These are phyloP conservation scores for Apiospora aurea DNA, from an alignment of 2,329 filamentous ascomycete genomes.

Conservation along the genomic window DNA sequence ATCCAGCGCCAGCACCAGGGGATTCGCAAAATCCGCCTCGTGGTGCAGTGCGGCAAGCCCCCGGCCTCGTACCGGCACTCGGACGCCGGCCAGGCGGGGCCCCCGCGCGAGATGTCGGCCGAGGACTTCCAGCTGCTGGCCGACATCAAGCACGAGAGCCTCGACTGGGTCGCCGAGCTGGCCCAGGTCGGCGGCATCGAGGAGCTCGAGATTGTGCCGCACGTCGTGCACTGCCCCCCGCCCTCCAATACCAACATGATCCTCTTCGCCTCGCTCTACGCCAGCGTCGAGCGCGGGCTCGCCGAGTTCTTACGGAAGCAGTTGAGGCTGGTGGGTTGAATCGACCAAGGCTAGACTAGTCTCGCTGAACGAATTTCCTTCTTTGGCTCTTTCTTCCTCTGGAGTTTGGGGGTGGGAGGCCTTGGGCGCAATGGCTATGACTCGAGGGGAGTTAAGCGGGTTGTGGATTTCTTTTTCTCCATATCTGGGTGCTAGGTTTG, in stretches of 20 bases:
- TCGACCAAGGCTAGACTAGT: too few relatives aligned
- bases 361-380: too few relatives aligned
- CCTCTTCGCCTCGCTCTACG: conserved; percentile 66
- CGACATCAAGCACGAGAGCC: conserved; percentile 53
- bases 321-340: conserved; percentile 37
- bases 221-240: conserved; percentile 61
- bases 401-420: too few relatives aligned
- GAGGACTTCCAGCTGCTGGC: conserved; percentile 55
- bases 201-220: conserved; percentile 58
- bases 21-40: conserved; percentile 54
- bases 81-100: conserved; percentile 43
- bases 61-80: conserved; percentile 49
- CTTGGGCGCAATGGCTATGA: not conserved
- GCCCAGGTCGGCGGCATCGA: conserved; percentile 56
- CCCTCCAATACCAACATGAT: conserved; percentile 62
- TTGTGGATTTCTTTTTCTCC: not conserved
- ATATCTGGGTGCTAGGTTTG: not conserved
- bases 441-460: not conserved
- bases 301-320: conserved; percentile 55
- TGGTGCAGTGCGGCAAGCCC: conserved; percentile 60
- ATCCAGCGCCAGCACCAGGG: not conserved
- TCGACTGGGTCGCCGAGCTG: conserved; percentile 66
- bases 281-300: conserved; percentile 64
- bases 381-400: too few relatives aligned
- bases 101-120: conserved; percentile 56